These are phyloP conservation scores for Neurospora sublineolata DNA, from an alignment of 495 filamentous ascomycete species.

Conservation along the genomic window DNA sequence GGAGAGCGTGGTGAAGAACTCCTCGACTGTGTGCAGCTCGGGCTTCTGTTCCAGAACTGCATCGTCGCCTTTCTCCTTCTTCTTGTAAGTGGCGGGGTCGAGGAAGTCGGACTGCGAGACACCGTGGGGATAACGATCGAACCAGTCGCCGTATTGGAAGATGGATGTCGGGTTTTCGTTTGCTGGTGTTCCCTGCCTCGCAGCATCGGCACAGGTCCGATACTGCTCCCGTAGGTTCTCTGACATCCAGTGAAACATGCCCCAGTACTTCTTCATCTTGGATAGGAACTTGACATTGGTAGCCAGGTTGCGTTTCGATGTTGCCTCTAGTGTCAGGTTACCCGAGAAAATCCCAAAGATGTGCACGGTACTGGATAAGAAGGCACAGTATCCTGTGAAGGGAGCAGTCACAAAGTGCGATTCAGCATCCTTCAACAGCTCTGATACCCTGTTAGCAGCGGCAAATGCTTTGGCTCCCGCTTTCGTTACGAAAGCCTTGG, in stretches of 20 bases:
- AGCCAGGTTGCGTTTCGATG: slow-evolving; percentile 75
- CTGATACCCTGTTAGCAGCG: slow-evolving; percentile 83
- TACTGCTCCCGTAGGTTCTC: slow-evolving; percentile 90
- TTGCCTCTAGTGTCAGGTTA: slow-evolving; percentile 59
- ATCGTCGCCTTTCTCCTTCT: slow-evolving; percentile 65
- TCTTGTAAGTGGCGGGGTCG: slow-evolving; percentile 55
- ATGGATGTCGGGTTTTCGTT: slow-evolving; percentile 49
- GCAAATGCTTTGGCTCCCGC: slow-evolving; percentile 66
- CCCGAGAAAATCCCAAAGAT: slow-evolving; percentile 81
- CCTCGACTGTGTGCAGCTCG: slow-evolving; percentile 85
- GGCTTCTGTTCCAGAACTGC: slow-evolving; percentile 74
- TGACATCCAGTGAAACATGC: slow-evolving; percentile 92
- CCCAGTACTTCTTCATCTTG: slow-evolving; percentile 96
- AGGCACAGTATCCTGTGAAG: slow-evolving; percentile 90
- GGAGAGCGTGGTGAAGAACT: slow-evolving; percentile 81
- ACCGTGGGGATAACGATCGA: slow-evolving; percentile 86
- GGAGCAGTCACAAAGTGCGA: slow-evolving; percentile 76
- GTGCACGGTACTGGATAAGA: slow-evolving; percentile 83
- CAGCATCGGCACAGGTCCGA: slow-evolving; percentile 70
- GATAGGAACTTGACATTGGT: slow-evolving; percentile 81
- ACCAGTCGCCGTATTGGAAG: slow-evolving; percentile 98
- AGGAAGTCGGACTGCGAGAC: slow-evolving; percentile 76
- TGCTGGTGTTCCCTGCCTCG: slow-evolving; percentile 38
- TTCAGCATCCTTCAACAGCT: slow-evolving; percentile 67
- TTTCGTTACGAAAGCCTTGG: slow-evolving; percentile 66